These are phyloP conservation scores for Pseudogymnoascus sp. DNA, from an alignment of 2,329 filamentous ascomycete genomes.

Conservation along the genomic window DNA sequence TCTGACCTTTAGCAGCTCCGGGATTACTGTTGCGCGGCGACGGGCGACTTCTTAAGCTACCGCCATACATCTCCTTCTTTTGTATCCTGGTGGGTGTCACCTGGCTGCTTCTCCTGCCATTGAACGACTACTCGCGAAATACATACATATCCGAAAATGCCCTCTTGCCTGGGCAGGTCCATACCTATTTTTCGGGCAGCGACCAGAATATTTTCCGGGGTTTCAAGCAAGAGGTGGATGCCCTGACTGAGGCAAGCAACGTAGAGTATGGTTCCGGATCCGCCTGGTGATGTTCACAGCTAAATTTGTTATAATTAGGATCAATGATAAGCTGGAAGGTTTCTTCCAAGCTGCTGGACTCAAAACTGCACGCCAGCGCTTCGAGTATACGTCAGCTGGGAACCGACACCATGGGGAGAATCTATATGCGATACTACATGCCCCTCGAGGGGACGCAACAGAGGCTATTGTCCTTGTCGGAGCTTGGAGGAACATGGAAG, in stretches of 20 bases:
- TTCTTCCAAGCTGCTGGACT: constrained; percentile 74
- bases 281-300: constrained; percentile 28
- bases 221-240: constrained; percentile 76
- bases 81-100: constrained; percentile 78
- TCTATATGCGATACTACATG: constrained; percentile 86
- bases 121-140: constrained; percentile 81
- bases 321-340: constrained; percentile 64
- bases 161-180: constrained; percentile 87
- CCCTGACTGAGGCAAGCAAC: constrained; percentile 47
- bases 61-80: constrained; percentile 78
- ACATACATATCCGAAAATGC: constrained; percentile 99
- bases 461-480: constrained; percentile 92
- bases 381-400: constrained; percentile 74
- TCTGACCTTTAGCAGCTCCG: constrained; percentile 34
- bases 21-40: constrained; percentile 68
- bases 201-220: constrained; percentile 92
- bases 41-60: constrained; percentile 72
- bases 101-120: constrained; percentile 84
- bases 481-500: constrained; percentile 77
- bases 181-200: constrained; percentile 94
- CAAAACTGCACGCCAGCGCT: constrained; percentile 82
- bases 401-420: constrained; percentile 74
- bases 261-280: constrained; percentile 37
- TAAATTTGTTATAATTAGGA: constrained; percentile 31
- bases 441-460: constrained; percentile 89